Evolutionary conservation across 306 rosid genomes (phyloP), one percentile per base, ranked within the genome.

Genomic region (Malus fusca): DNA sequence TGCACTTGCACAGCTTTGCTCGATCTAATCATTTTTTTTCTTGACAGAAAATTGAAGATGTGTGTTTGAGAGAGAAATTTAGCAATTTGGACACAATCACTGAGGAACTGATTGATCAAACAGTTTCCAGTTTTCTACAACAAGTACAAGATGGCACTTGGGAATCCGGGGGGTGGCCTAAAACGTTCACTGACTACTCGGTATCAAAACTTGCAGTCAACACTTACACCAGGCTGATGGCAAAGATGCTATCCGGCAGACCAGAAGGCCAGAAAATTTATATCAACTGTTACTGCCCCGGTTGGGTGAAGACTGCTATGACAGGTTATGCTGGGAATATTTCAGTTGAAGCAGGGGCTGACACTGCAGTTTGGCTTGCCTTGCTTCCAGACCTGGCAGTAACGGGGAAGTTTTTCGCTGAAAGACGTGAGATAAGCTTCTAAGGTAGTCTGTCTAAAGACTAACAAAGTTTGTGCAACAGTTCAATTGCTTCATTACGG

Each of bases 251-350:
- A 25, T 77, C 83, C 6, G 89, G 85, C 31, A 82, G 87, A 70
- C 82, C 84, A 1, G 92, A 91, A 14, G 97, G 89, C 63, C 83
- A 88, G 84, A 93, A 85, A 72, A 89, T 93, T 52, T 89, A 80
- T 58, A 88, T 93, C 26, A 93, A 93, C 74, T 84, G 96, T 70
- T 93, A 87, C 66, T 93, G 97, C 82, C 98, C 96, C 2, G 98
- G 98, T 30, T 93, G 93, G 97, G 97, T 88, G 51, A 93, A 93
- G 89, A 93, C 98, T 59, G 92, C 97, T 68, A 89, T 93, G 74
- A 93, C 98, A 1, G 96, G 97, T 40, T 91, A 80, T 84, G 92
- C 93, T 62, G 98, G 98, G 80, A 89, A 87, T 79, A 76, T 89
- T 43, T 67, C 93, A 25, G 92, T 85, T 4, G 97, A 93, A 79